Percentiles rank a stretch among this genome's conserved stretches.
phyloP scores from a whole-genome alignment of 2,329 filamentous ascomycete genomes.

The Aureobasidium pullulans region DNA sequence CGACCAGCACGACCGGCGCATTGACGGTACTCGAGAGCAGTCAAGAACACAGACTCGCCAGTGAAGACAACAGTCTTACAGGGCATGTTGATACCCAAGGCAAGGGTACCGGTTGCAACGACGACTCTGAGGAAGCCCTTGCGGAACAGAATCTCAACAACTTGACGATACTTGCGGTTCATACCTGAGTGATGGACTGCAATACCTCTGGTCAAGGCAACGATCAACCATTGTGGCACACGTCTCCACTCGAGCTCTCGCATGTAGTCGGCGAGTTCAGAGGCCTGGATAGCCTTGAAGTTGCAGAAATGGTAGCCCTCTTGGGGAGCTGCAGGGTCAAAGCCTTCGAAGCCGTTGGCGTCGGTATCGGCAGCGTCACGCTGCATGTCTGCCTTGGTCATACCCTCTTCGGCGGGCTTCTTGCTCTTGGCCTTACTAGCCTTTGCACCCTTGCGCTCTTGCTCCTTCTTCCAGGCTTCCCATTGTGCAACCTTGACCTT shows the following conservation, averaged over 20 bases:
- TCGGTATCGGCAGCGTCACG: constrained; percentile 52
- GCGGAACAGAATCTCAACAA: constrained; percentile 66
- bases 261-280: constrained; percentile 53
- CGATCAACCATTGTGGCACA: constrained; percentile 48
- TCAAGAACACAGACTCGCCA: constrained; percentile 66
- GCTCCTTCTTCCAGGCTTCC: constrained; percentile 48
- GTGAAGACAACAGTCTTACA: constrained; percentile 74
- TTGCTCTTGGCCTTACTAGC: constrained; percentile 35
- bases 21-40: constrained; percentile 69
- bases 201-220: constrained; percentile 58
- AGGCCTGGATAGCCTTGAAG: constrained; percentile 47
- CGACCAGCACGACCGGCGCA: constrained; percentile 70
- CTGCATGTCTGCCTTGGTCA: constrained; percentile 50
- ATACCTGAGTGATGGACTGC: constrained; percentile 74
- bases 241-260: constrained; percentile 44
- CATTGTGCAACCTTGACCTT: constrained; percentile 51
- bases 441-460: constrained; percentile 32
- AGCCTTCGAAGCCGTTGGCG: constrained; percentile 52
- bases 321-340: constrained; percentile 58
- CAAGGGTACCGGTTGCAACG: constrained; percentile 68
- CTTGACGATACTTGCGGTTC: constrained; percentile 69
- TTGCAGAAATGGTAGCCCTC: constrained; percentile 62
- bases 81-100: constrained; percentile 75
- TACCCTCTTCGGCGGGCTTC: constrained; percentile 37
- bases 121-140: constrained; percentile 64